These are phyloP conservation scores for Mortierella claussenii DNA, from an alignment of 192 early-diverging fungal species.

Conservation along the genomic window DNA sequence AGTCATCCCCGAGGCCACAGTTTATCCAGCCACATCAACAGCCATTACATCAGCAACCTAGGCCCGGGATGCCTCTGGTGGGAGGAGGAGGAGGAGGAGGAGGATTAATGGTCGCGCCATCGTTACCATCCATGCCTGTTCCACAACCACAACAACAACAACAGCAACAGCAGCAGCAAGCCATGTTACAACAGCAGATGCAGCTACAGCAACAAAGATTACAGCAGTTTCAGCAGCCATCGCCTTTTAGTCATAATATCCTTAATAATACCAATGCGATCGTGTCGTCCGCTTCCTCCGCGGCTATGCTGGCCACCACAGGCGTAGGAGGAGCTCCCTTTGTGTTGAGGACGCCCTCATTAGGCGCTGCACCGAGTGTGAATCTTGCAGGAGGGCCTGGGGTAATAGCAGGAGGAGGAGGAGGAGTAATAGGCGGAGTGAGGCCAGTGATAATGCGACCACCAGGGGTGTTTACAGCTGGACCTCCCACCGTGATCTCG, in stretches of 20 bases:
- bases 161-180: no score
- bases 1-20: conserved; percentile 32
- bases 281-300: background rate
- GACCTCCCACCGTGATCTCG: conserved; percentile 33
- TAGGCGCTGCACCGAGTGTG: conserved; percentile 34
- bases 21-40: conserved; percentile 37
- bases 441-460: conserved; percentile 33
- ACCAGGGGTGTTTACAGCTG: conserved; percentile 20
- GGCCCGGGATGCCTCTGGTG: no score
- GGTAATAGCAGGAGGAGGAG: no score
- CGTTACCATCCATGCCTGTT: conserved; percentile 25
- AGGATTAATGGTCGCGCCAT: conserved; percentile 19
- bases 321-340: conserved; percentile 3
- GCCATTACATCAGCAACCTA: no score
- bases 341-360: conserved; percentile 33
- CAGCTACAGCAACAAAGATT: conserved; percentile 12
- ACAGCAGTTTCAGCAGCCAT: conserved; percentile 10
- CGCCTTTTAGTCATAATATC: conserved; percentile 37
- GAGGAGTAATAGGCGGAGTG: conserved; percentile 1
- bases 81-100: no score
- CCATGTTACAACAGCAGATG: background rate
- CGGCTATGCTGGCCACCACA: background rate
- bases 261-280: conserved; percentile 19
- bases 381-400: background rate
- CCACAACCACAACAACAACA: conserved; percentile 17